Evolutionary conservation across 805 yeast species (phyloP).

Genomic region (Zygotorulaspora florentina): DNA sequence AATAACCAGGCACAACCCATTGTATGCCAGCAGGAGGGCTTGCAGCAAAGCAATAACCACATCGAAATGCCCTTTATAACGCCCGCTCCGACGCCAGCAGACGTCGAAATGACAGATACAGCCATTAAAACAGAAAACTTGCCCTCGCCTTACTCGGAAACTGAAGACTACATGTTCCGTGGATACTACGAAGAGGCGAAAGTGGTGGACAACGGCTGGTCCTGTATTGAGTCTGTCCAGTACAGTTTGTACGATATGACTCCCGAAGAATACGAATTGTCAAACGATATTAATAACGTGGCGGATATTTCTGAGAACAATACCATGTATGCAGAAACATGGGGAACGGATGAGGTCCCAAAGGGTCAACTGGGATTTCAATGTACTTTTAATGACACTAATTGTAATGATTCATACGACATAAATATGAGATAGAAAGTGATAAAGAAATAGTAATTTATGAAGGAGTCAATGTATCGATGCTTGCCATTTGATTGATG

Average conservation of each 20-base stretch:
- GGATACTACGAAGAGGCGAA: constrained; percentile 18
- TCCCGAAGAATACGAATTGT: constrained; percentile 21
- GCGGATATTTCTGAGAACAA: not conserved
- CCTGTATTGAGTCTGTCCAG: constrained; percentile 15
- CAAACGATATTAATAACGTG: not conserved
- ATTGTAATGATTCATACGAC: constrained; percentile 10
- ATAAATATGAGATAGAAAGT: constrained; percentile 11
- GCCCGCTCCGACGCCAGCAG: constrained; percentile 11
- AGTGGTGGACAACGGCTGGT: constrained; percentile 3
- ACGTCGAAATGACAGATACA: not conserved
- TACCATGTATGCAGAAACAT: not conserved
- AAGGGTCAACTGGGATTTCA: constrained; percentile 1
- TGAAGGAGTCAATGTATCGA: not conserved
- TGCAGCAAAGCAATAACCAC: not conserved
- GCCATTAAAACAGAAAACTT: not conserved
- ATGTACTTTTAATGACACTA: constrained; percentile 3
- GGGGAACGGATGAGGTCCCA: not conserved
- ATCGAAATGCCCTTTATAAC: constrained; percentile 4
- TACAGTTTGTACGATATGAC: constrained; percentile 24
- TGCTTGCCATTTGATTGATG: not conserved
- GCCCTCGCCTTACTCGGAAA: constrained; percentile 22
- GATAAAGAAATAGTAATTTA: not conserved
- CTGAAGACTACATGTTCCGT: constrained; percentile 29
- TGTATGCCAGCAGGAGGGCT: not conserved
- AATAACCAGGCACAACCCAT: not conserved